Conservation (phyloP, 768 basidiomycete genomes). For the Serendipita vermifera region DNA sequence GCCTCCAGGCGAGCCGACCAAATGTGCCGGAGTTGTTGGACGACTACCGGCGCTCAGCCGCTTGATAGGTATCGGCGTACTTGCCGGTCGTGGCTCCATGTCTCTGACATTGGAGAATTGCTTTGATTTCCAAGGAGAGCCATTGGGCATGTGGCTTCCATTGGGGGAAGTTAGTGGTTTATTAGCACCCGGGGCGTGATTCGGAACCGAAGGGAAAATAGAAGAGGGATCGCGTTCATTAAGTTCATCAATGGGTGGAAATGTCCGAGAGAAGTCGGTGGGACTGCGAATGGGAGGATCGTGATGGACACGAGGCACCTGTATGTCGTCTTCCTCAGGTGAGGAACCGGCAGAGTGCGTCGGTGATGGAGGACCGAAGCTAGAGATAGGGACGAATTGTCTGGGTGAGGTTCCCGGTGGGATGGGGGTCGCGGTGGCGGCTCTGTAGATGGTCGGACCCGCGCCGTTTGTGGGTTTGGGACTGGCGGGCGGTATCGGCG, state of each 20-base stretch:
- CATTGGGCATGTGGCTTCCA: conserved; percentile 28
- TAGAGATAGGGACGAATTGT: conserved; percentile 53
- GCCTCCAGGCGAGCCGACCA: conserved; percentile 20
- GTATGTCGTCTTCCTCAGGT: conserved; percentile 21
- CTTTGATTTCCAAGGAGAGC: conserved; percentile 21
- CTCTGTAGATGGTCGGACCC: background rate
- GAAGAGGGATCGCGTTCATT: conserved; percentile 11
- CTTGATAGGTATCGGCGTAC: conserved; percentile 52
- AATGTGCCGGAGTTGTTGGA: conserved; percentile 35
- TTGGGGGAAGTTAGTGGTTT: conserved; percentile 33
- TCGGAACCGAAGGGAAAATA: conserved; percentile 9
- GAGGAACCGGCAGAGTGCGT: conserved; percentile 56
- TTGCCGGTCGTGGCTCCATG: conserved; percentile 46
- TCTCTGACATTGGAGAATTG: conserved; percentile 22
- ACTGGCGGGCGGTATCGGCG: conserved; percentile 5
- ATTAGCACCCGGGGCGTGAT: background rate
- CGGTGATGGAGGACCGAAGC: conserved; percentile 65
- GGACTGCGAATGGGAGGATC: conserved; percentile 12
- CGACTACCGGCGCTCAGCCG: conserved; percentile 46
- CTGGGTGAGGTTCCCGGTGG: conserved; percentile 39
- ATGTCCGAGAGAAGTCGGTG: conserved; percentile 50
- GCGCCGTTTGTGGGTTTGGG: conserved; percentile 1
- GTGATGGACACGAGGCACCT: conserved; percentile 10
- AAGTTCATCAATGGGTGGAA: conserved; percentile 45
- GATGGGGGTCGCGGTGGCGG: conserved; percentile 17